A percentile compares a stretch with the other conserved stretches of the same genome.
These are phyloP conservation scores for Leptographium radiaticola DNA, from an alignment of 2,329 filamentous ascomycete genomes.

Conservation along the genomic window DNA sequence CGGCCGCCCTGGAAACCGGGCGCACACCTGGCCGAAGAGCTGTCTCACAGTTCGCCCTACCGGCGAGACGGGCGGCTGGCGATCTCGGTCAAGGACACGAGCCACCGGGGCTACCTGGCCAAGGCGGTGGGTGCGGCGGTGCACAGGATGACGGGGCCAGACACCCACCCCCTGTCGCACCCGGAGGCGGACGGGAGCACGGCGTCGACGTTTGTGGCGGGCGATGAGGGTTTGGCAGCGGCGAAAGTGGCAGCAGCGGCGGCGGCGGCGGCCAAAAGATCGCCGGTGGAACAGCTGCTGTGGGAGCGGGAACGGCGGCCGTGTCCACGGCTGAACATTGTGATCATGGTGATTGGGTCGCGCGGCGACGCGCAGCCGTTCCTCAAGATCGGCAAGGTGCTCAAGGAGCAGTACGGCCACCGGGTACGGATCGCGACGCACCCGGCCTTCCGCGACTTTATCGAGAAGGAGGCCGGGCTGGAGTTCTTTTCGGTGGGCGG, in stretches of 20 bases:
- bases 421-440: slow-evolving; percentile 69
- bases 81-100: slow-evolving; percentile 59
- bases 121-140: slow-evolving; percentile 57
- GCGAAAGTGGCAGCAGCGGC: not conserved
- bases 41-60: slow-evolving; percentile 21
- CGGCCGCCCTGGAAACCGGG: not conserved
- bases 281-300: slow-evolving; percentile 11
- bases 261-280: slow-evolving; percentile 13
- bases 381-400: slow-evolving; percentile 56
- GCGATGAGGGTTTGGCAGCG: not conserved
- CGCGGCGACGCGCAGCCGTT: slow-evolving; percentile 75
- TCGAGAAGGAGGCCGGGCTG: slow-evolving; percentile 56
- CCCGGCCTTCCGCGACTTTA: slow-evolving; percentile 62
- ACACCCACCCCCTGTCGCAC: slow-evolving; percentile 16
- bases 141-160: slow-evolving; percentile 34
- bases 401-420: slow-evolving; percentile 60
- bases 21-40: not conserved
- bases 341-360: slow-evolving; percentile 73
- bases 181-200: slow-evolving; percentile 1
- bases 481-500: slow-evolving; percentile 75
- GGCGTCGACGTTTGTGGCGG: not conserved
- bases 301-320: slow-evolving; percentile 15
- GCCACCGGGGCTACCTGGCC: slow-evolving; percentile 56
- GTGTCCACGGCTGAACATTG: slow-evolving; percentile 55
- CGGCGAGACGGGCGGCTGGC: slow-evolving; percentile 54